phyloP scores from a whole-genome alignment of 768 basidiomycete genomes.

The Xanthoconium purpureum region DNA sequence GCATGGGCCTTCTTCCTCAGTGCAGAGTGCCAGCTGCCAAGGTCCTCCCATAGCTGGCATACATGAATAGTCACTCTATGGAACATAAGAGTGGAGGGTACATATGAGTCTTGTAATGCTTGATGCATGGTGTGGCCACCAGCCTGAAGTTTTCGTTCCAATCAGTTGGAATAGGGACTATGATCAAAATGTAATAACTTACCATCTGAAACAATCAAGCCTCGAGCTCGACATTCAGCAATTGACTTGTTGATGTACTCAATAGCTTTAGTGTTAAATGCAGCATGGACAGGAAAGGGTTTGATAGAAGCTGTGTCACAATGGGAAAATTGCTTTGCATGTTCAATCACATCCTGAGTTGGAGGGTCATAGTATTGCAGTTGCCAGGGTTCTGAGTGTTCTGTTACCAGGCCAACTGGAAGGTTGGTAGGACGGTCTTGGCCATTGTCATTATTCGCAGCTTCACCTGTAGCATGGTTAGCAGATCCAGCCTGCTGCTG shows the following conservation, averaged over 20 bases:
- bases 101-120: constrained; percentile 1
- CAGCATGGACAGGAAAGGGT: neutral
- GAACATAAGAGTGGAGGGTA: neutral
- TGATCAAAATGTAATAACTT: neutral
- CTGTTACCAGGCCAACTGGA: neutral
- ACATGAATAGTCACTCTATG: no score
- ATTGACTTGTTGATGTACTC: neutral
- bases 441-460: neutral
- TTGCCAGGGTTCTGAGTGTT: neutral
- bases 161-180: no score
- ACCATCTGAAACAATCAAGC: neutral
- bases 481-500: neutral
- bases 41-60: no score
- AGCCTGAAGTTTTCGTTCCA: no score
- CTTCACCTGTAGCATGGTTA: neutral
- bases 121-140: neutral
- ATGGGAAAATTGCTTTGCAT: neutral
- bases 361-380: constrained; percentile 1
- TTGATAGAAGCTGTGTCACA: neutral
- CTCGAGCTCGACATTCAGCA: neutral
- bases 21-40: no score
- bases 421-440: neutral
- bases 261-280: neutral
- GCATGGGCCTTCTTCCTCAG: no score
- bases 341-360: neutral